Evolutionary conservation across 148 eudicot genomes (phyloP), one percentile per base, ranked within the genome.

Genomic region (Gaultheria prostrata): DNA sequence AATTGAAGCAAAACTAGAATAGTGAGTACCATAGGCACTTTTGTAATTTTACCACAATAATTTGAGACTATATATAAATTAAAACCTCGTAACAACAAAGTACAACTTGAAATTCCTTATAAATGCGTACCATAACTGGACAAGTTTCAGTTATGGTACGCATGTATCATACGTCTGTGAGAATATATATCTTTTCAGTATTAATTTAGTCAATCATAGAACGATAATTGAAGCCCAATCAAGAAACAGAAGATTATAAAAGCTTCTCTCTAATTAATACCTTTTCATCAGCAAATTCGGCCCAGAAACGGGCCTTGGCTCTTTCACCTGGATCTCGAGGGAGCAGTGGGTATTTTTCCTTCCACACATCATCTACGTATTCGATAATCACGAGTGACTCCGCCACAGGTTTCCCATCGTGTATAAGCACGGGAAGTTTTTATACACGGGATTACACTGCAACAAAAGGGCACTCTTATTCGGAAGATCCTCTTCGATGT

Each of bases 401-500:
- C 0, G 82, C 82, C 49, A 78, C 59, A 0, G 86, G 67, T 35
- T 78, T 69, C 1, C 82, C 86, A 18, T 84, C 51, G 86, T 84
- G 86, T 0, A 84, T 39, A 6, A 84, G 77, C 67, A 61, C 67
- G 3, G 67, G 67, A 61, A n/a, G 0, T 28, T 61, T 61, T n/a
- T 61, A 21, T 46, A 78, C 69, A 63, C 82, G 4, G 57, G 82
- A 72, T 80, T 80, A n/a, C 49, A 56, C 28, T 82, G 80, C 21
- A 86, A 46, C 83, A 86, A 80, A 7, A 80, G 24, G 33, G 54
- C 57, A 79, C 88, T 88, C 86, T 88, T 88, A n/a, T 84, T 81
- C 3, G 56, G n/a, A 17, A 88, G 76, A 45, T 85, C 88, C 54
- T 81, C 85, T 73, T 86, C 83, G 4, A 63, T 24, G 76, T 86